These are phyloP conservation scores for Antrodiella citrinella DNA, from an alignment of 768 basidiomycete genomes.

Conservation along the genomic window DNA sequence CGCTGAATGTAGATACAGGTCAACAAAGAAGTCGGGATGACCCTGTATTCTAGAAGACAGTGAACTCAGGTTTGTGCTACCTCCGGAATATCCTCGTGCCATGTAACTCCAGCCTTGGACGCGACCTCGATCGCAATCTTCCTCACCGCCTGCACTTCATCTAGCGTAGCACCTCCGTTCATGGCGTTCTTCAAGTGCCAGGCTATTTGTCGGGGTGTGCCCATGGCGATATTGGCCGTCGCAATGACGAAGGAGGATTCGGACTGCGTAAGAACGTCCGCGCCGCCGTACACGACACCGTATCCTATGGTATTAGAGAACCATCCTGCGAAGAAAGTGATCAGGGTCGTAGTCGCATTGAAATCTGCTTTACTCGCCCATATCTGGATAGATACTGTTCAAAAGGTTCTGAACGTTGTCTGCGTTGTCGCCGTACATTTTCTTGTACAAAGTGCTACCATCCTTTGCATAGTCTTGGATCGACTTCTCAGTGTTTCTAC, in stretches of 20 bases:
- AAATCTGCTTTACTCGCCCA: conserved; percentile 35
- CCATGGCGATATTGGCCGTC: conserved; percentile 52
- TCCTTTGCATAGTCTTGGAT: conserved; percentile 33
- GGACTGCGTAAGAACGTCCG: conserved; percentile 35
- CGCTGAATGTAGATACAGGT: too few species aligned
- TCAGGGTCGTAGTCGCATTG: too few species aligned
- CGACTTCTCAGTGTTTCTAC: conserved; percentile 34
- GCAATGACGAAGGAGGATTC: conserved; percentile 57
- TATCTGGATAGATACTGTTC: conserved; percentile 49
- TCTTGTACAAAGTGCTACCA: conserved; percentile 37
- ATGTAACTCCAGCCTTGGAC: conserved; percentile 20
- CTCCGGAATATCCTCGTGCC: conserved; percentile 9
- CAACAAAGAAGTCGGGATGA: too few species aligned
- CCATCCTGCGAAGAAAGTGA: too few species aligned
- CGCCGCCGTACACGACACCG: conserved; percentile 45
- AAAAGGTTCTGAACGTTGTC: conserved; percentile 39
- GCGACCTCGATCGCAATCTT: conserved; percentile 47
- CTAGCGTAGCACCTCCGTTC: conserved; percentile 44
- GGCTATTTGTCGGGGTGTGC: conserved; percentile 54
- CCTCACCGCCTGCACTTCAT: conserved; percentile 46
- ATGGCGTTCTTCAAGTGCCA: conserved; percentile 59
- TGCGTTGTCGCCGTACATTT: conserved; percentile 51
- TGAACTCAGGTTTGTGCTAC: too few species aligned
- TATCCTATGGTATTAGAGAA: conserved; percentile 49
- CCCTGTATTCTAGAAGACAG: too few species aligned